Conservation (phyloP, 805 yeast species). For the Barnettozyma siamensis region DNA sequence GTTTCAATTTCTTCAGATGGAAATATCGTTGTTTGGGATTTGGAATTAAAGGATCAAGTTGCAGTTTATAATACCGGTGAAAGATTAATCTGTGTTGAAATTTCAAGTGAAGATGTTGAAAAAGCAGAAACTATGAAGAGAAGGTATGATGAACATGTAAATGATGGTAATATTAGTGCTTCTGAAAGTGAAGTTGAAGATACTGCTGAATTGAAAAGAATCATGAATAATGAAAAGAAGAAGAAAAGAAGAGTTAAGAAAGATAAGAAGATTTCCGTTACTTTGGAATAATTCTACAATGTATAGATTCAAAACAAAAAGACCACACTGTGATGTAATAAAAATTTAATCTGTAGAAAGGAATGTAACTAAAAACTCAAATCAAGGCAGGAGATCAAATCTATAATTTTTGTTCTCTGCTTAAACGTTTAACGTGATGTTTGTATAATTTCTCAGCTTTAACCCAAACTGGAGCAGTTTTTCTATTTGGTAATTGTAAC, state of each 20-base stretch:
- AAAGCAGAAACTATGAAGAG: conserved; percentile 64
- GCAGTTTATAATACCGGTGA: conserved; percentile 92
- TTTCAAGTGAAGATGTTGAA: conserved; percentile 74
- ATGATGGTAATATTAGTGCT: conserved; percentile 37
- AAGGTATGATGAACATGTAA: conserved; percentile 32
- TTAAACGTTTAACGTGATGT: conserved; percentile 74
- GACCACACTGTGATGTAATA: not conserved
- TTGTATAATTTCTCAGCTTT: conserved; percentile 81
- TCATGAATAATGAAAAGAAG: conserved; percentile 37
- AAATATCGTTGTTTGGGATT: conserved; percentile 85
- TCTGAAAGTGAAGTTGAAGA: conserved; percentile 73
- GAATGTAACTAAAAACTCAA: not conserved
- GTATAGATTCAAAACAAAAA: not conserved
- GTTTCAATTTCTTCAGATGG: conserved; percentile 92
- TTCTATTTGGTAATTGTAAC: conserved; percentile 76
- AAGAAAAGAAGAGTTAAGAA: conserved; percentile 35
- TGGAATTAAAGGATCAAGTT: conserved; percentile 61
- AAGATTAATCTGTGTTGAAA: conserved; percentile 78
- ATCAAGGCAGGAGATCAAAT: not conserved
- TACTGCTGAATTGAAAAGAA: conserved; percentile 57
- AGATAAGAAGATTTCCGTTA: conserved; percentile 46
- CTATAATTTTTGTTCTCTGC: conserved; percentile 39
- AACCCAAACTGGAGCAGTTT: conserved; percentile 84
- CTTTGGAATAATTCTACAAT: conserved; percentile 39
- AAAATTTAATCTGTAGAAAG: not conserved